Base-by-base conservation (phyloP, 2,329 filamentous ascomycete species). In the Didymella glomerata region DNA sequence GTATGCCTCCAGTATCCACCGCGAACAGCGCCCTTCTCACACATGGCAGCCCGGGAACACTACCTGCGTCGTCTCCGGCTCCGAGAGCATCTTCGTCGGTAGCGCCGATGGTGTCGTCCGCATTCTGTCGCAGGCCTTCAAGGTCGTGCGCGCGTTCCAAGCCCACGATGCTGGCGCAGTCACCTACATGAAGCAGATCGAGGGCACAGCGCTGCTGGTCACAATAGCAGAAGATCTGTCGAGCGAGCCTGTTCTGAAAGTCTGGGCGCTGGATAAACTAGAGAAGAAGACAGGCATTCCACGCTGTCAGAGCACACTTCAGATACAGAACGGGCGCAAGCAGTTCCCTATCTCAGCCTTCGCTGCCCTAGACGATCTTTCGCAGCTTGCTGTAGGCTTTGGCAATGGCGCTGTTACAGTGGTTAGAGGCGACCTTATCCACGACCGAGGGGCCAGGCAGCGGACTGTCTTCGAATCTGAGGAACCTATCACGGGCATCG, bases 291-390 rank as follows among this genome's bases (percentile, higher is more conserved):
- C 92, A 4, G 93, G 93, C 41, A 83, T 90, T 62, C 95, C 95
- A 16, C 91, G 89, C 38, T 98, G 95, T 75, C 84, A 97, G 66
- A 96, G 92, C 73, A 95, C 90, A 1, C 80, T 97, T 50, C 88
- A 85, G 22, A 90, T 99, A 65, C 91, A 93, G 75, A 98, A 98
- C 80, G 93, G 91, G 40, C 87, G 91, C 74, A 93, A 94, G 74
- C 92, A 91, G 68, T 98, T 97, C 77, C 95, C 95, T n/a, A 90
- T 97, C 63, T 96, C 93, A 9, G 93, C 94, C 1, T 95, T 99
- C 69, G 86, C 93, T 13, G 90, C 92, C 0, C 87, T 95, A 27
- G 90, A 93, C 48, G 93, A 98, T 77, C 82, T 99, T 24, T 91
- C 91, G 4, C 95, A 99, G 80, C 86, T 98, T 27, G 95, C 94